These are phyloP conservation scores for Myxozyma mucilagina DNA, from an alignment of 805 yeast genomes.

Conservation along the genomic window DNA sequence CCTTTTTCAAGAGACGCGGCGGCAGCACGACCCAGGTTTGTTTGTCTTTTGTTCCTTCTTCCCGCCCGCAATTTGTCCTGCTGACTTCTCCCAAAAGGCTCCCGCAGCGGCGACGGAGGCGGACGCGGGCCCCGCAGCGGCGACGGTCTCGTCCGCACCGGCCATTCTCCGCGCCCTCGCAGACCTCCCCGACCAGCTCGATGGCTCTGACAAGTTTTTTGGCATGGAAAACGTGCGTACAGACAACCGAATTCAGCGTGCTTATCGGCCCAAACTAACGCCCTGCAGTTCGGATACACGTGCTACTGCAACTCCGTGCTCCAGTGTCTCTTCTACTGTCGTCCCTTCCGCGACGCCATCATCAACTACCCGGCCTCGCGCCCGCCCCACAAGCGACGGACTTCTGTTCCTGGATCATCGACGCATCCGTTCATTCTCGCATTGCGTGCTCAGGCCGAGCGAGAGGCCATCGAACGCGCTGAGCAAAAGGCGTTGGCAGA, in stretches of 20 bases:
- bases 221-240: constrained; percentile 45
- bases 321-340: constrained; percentile 80
- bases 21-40: constrained; percentile 14
- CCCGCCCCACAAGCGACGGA: constrained; percentile 20
- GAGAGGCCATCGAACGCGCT: constrained; percentile 23
- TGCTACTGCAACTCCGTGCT: constrained; percentile 88
- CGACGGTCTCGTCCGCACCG: background rate
- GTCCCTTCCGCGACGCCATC: constrained; percentile 61
- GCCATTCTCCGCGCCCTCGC: background rate
- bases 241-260: background rate
- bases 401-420: constrained; percentile 17
- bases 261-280: background rate
- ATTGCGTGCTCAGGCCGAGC: constrained; percentile 19
- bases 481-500: background rate
- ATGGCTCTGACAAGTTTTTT: constrained; percentile 40
- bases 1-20: constrained; percentile 27
- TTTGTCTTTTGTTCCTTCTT: background rate
- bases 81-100: background rate
- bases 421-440: constrained; percentile 25
- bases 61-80: background rate
- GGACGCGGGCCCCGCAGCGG: background rate
- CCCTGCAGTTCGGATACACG: constrained; percentile 63
- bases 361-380: constrained; percentile 48
- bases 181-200: constrained; percentile 8
- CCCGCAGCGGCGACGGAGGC: background rate